A percentile compares a stretch with the other conserved stretches of the same genome.
These are phyloP conservation scores for Phytophthora constricta DNA, from an alignment of 352 stramenopile genomes.

Conservation along the genomic window DNA sequence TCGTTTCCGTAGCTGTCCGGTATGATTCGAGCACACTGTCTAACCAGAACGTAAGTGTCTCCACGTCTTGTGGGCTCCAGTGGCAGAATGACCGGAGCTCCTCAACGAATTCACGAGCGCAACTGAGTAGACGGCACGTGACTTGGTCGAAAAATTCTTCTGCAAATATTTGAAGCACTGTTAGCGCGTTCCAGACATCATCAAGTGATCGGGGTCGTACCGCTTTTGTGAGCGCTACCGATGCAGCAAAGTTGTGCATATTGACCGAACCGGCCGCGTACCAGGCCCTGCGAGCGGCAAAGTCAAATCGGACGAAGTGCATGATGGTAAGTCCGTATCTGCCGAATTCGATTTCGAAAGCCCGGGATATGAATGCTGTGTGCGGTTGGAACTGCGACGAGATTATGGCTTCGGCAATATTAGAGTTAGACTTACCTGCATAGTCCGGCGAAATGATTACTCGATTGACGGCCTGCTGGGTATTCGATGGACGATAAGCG, in stretches of 20 bases:
- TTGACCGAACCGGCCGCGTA: constrained; percentile 13
- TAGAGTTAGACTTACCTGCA: neutral
- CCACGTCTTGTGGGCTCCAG: neutral
- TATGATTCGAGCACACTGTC: neutral
- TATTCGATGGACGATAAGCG: neutral
- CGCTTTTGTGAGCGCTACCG: constrained; percentile 1
- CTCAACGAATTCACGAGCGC: neutral
- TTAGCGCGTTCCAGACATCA: constrained; percentile 15
- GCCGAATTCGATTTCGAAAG: constrained; percentile 20
- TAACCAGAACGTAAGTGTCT: neutral
- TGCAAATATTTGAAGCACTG: constrained; percentile 7
- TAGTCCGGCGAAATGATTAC: neutral
- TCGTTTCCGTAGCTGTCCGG: neutral
- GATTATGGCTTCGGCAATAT: constrained; percentile 7
- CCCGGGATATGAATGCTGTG: constrained; percentile 4
- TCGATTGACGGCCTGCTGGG: neutral
- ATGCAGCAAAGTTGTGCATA: constrained; percentile 11
- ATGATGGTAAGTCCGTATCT: constrained; percentile 10
- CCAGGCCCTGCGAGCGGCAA: constrained; percentile 8
- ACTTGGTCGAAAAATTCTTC: constrained; percentile 19
- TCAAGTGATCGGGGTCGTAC: neutral
- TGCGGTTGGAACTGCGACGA: constrained; percentile 25
- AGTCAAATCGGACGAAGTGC: constrained; percentile 21
- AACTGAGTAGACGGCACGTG: neutral
- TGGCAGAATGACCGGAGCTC: neutral